phyloP scores from a whole-genome alignment of 1,139 yeast species.

The Yamadazyma epiphylla region DNA sequence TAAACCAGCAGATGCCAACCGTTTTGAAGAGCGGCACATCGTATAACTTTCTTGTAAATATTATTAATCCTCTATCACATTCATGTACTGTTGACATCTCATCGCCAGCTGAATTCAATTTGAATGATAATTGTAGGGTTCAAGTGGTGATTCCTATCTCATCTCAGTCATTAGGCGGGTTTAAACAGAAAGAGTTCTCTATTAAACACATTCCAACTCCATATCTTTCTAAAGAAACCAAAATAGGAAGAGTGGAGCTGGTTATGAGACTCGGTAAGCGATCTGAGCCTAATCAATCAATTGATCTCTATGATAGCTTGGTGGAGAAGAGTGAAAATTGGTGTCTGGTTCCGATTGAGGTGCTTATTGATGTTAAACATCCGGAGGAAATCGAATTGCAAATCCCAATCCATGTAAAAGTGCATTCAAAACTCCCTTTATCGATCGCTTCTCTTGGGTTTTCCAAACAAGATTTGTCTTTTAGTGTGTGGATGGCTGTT shows the following conservation, averaged over 20 bases:
- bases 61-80: constrained; percentile 27
- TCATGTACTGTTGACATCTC: constrained; percentile 12
- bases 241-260: constrained; percentile 28
- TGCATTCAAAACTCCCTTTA: constrained; percentile 22
- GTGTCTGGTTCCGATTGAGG: constrained; percentile 31
- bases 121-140: constrained; percentile 4
- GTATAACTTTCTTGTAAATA: constrained; percentile 20
- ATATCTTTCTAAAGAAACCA: constrained; percentile 25
- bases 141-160: constrained; percentile 25
- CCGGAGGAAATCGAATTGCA: constrained; percentile 8
- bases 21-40: constrained; percentile 9
- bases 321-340: constrained; percentile 30
- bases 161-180: constrained; percentile 15
- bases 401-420: constrained; percentile 29
- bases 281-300: constrained; percentile 12
- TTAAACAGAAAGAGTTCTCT: constrained; percentile 9
- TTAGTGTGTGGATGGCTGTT: constrained; percentile 40
- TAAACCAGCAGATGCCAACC: constrained; percentile 6
- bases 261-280: constrained; percentile 24
- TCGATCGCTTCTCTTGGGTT: constrained; percentile 15
- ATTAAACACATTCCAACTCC: constrained; percentile 27
- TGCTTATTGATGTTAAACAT: constrained; percentile 3
- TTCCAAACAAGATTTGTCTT: constrained; percentile 19
- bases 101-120: constrained; percentile 7
- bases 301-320: constrained; percentile 15